These are phyloP conservation scores for Ramaria sp. DNA, from an alignment of 768 basidiomycete genomes.

Conservation along the genomic window DNA sequence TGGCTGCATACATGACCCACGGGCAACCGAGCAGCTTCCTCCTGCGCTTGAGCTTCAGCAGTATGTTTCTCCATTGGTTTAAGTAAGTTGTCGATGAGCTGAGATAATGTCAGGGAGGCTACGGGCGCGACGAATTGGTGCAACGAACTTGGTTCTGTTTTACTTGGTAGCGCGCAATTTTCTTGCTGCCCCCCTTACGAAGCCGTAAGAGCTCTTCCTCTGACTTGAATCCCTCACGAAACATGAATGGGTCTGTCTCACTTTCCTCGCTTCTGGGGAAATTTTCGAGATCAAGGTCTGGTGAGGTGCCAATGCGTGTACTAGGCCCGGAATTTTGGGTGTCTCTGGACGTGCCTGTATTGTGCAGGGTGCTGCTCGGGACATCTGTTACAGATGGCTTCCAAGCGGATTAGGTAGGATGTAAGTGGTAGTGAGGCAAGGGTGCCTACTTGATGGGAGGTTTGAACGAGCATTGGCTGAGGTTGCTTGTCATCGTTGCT, in stretches of 20 bases:
- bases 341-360: not conserved
- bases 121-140: slow-evolving; percentile 4
- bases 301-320: not conserved
- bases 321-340: not conserved
- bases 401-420: not conserved
- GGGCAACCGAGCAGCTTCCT: slow-evolving; percentile 53
- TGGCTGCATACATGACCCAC: slow-evolving; percentile 28
- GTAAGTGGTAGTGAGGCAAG: not conserved
- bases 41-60: slow-evolving; percentile 63
- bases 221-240: slow-evolving; percentile 49
- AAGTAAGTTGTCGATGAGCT: slow-evolving; percentile 82
- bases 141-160: slow-evolving; percentile 60
- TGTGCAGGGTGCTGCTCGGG: not conserved
- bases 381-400: not conserved
- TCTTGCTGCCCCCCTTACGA: slow-evolving; percentile 45
- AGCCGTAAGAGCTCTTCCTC: slow-evolving; percentile 55
- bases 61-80: slow-evolving; percentile 90
- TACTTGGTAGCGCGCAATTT: slow-evolving; percentile 53
- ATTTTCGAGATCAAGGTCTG: not conserved
- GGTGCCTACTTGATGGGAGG: not conserved
- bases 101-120: slow-evolving; percentile 10
- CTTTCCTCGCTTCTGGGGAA: not conserved
- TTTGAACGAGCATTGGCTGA: not conserved
- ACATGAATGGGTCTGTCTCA: slow-evolving; percentile 50
- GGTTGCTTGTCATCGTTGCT: not conserved